Evolutionary conservation across 164 flowering plant genomes (phyloP), one percentile per base, ranked within the genome.

Genomic region (Umbellularia californica): DNA sequence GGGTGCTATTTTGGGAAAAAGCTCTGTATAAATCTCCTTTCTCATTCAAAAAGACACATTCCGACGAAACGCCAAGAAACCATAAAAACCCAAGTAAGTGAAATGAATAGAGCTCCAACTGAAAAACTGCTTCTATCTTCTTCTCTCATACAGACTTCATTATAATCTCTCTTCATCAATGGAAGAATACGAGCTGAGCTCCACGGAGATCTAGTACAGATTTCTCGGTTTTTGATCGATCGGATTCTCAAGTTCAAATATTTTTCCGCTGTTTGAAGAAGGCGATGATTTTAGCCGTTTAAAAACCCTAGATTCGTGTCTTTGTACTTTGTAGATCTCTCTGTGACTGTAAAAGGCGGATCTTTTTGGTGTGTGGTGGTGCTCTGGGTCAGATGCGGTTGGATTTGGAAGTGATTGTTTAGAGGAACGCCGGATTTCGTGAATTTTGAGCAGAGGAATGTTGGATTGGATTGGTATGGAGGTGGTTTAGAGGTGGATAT

Each of bases 401-500:
- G 70, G 55, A 9, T 72, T 72, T 72, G 67, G 62, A 30, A 47
- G 47, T 19, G 12, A 19, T 50, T 19, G 0, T 50, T n/a, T 20
- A n/a, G 71, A 3, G n/a, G 28, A 30, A 69, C 2, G 30, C 14
- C 12, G 2, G 52, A 30, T 30, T 33, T 72, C 24, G 10, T 15
- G 15, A 15, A 7, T 62, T 62, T 20, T 62, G 6, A 12, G 7
- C 23, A 28, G 74, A 62, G 66, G 60, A 41, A 71, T 27, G 74
- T 62, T 50, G 51, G 30, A 60, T 67, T n/a, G 70, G 50, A 64
- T 23, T 15, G 15, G 67, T 25, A 19, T 14, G 50, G 20, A 30
- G 28, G 47, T 15, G 41, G 24, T 69, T 41, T 69, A 69, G 58
- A 12, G 13, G 71, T 41, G 15, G 55, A 22, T 20, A 76, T 76